A percentile compares a stretch with the other conserved stretches of the same genome.
phyloP scores from a whole-genome alignment of 306 rosid genomes.

The Quercus alba region DNA sequence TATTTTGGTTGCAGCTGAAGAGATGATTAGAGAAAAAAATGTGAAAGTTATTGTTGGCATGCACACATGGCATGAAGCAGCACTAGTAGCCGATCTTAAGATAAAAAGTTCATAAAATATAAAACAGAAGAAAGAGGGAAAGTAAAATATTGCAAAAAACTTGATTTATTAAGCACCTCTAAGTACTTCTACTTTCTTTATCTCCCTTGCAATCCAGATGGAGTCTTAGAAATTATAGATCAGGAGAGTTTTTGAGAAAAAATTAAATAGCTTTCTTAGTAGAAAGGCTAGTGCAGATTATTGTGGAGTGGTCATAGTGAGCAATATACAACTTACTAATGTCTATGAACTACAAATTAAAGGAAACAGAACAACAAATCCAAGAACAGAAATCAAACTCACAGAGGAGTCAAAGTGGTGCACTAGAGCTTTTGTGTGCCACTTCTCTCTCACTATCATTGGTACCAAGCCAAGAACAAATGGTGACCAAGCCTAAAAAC shows the following conservation, averaged over 20 bases:
- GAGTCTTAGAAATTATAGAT: not conserved
- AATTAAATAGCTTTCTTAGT: not conserved
- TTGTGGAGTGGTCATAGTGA: not conserved
- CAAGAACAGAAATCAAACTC: constrained; percentile 36
- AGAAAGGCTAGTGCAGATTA: not conserved
- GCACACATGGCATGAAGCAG: constrained; percentile 58
- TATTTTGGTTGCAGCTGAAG: constrained; percentile 33
- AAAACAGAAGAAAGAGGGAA: not conserved
- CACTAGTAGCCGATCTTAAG: constrained; percentile 47
- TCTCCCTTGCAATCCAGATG: not conserved
- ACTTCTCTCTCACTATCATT: constrained; percentile 31
- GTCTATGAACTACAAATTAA: constrained; percentile 9
- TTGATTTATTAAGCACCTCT: not conserved
- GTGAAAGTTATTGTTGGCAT: constrained; percentile 42
- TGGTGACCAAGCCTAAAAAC: constrained; percentile 36
- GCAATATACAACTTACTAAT: not conserved
- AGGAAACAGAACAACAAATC: not conserved
- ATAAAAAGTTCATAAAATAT: not conserved
- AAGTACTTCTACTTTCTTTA: too few relatives aligned
- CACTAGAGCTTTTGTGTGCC: constrained; percentile 23
- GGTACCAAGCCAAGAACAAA: constrained; percentile 3
- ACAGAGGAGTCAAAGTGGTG: constrained; percentile 56
- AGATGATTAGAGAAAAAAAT: constrained; percentile 30
- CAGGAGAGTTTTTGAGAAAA: not conserved
- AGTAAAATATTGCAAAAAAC: not conserved